A percentile compares a stretch with the other conserved stretches of the same genome.
These are phyloP conservation scores for Solanum verrucosum DNA, from an alignment of 257 asterid genomes.

Conservation along the genomic window DNA sequence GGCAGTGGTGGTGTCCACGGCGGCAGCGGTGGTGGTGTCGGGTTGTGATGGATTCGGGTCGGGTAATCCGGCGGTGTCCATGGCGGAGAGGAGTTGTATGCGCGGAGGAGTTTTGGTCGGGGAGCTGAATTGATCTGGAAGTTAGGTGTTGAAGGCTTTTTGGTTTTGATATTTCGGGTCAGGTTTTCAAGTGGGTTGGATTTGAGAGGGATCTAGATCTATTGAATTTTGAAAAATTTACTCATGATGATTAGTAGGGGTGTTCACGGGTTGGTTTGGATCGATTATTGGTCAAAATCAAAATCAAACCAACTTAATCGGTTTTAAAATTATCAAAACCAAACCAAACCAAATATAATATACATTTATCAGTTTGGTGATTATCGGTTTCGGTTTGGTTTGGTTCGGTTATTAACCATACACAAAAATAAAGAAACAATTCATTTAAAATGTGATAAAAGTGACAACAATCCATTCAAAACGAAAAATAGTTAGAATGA, in stretches of 20 bases:
- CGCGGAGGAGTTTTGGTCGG: background rate
- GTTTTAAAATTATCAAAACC: too few relatives aligned
- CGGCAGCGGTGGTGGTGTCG: background rate
- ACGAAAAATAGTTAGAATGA: too few relatives aligned
- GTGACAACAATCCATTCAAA: too few relatives aligned
- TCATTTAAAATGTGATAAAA: too few relatives aligned
- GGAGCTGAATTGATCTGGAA: background rate
- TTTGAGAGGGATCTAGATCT: background rate
- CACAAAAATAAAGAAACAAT: too few relatives aligned
- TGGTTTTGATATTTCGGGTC: background rate
- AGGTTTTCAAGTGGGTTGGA: background rate
- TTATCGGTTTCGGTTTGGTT: too few relatives aligned
- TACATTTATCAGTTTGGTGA: too few relatives aligned
- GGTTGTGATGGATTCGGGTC: slow-evolving; percentile 5
- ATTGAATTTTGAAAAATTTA: background rate
- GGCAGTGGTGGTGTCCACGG: background rate
- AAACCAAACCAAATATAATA: too few relatives aligned
- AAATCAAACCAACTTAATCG: too few relatives aligned
- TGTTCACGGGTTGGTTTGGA: too few relatives aligned
- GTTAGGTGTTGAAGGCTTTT: background rate
- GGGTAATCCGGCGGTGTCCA: slow-evolving; percentile 1
- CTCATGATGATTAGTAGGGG: background rate
- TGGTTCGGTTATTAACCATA: too few relatives aligned
- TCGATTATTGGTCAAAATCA: too few relatives aligned
- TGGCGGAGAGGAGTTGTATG: background rate